Evolutionary conservation across 768 basidiomycete genomes (phyloP), one percentile per base, ranked within the genome.

Genomic region (Rhodocollybia butyracea): DNA sequence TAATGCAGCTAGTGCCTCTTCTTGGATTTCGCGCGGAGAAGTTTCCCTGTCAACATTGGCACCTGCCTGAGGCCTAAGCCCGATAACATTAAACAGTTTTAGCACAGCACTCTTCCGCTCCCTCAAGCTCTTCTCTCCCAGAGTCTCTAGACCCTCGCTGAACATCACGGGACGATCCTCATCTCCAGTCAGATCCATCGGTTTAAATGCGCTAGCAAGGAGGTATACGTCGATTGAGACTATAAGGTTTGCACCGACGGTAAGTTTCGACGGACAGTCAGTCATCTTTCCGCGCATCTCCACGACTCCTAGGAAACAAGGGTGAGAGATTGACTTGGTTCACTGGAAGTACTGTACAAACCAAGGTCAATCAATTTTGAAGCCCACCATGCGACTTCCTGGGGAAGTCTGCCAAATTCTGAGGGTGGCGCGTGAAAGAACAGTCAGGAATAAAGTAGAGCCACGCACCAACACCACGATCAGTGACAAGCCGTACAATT

Each of bases 331-430:
- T 17, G 11, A 30, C 24, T 50, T 32, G 24, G 31, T 39, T 43
- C 53, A 34, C 13, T 26, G 22, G 43, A 19, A 56, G 26, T 32
- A 39, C 17, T 19, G 21, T 38, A 59, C 72, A 40, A 57, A 88
- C 89, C 81, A 40, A 85, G 73, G 61, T 94, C 91, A 13, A 93
- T 71, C 2, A 94, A 71, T 58, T 79, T 85, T 19, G 87, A 82
- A 15, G 89, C 77, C 91, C 90, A 93, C 60, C 76, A 75, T 4
- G 88, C 81, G 24, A 81, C 73, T 34, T 88, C 84, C 54, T 83
- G 84, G 0, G 88, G 84, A 26, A 94, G 68, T 24, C 91, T 76
- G 10, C 89, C 91, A 60, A 94, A 88, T 62, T 92, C 91, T 89
- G 64, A 15, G n/a, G 46, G 56, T 52, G 22, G 24, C 51, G 46